Evolutionary conservation across 1,139 yeast species (phyloP).

Genomic region (Candida pseudoviswanathii): DNA sequence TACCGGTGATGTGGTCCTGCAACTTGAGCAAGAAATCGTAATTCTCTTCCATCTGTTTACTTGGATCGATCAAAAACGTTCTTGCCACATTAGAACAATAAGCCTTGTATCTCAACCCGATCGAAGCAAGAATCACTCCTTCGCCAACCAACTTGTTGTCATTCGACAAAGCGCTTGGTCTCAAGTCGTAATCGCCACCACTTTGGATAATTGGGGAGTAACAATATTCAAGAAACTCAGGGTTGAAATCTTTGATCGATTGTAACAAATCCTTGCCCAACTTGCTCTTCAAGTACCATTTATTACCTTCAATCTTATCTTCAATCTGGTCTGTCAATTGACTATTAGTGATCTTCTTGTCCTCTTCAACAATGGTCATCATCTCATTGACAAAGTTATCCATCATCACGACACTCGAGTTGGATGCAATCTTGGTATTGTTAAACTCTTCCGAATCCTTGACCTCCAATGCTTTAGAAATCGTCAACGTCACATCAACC

Average conservation of each 20-base stretch:
- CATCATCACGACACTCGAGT: slow-evolving; percentile 80
- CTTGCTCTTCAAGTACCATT: slow-evolving; percentile 66
- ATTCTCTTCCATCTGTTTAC: slow-evolving; percentile 73
- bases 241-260: slow-evolving; percentile 59
- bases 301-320: slow-evolving; percentile 74
- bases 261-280: slow-evolving; percentile 56
- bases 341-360: slow-evolving; percentile 70
- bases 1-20: slow-evolving; percentile 60
- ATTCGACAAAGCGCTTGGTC: slow-evolving; percentile 80
- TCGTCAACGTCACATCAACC: slow-evolving; percentile 57
- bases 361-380: slow-evolving; percentile 88
- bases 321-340: slow-evolving; percentile 78
- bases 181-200: slow-evolving; percentile 82
- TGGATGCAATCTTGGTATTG: slow-evolving; percentile 69
- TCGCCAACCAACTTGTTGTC: slow-evolving; percentile 67
- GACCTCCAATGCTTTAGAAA: slow-evolving; percentile 62
- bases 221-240: slow-evolving; percentile 87
- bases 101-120: slow-evolving; percentile 86
- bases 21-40: slow-evolving; percentile 75
- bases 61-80: slow-evolving; percentile 88
- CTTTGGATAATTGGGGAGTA: slow-evolving; percentile 91
- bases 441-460: slow-evolving; percentile 82
- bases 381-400: slow-evolving; percentile 84
- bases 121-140: slow-evolving; percentile 80
- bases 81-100: slow-evolving; percentile 90